Evolutionary conservation across 306 rosid species (phyloP).

Genomic region (Fragaria iinumae): DNA sequence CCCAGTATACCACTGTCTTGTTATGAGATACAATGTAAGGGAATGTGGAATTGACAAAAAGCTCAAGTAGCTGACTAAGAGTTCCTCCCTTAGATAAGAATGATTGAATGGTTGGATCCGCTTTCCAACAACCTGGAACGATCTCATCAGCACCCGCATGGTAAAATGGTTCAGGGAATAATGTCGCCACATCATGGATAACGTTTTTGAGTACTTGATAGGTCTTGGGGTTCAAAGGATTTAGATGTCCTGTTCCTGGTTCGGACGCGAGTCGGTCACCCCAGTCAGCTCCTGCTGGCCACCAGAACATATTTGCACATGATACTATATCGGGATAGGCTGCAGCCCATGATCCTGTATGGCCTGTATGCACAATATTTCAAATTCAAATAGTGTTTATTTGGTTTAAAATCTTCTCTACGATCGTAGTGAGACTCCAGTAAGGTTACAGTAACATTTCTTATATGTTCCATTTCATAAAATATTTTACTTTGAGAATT

Average conservation of each 20-base stretch:
- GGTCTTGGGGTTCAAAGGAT: constrained; percentile 79
- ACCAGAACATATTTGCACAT: constrained; percentile 91
- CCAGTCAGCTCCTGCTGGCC: constrained; percentile 55
- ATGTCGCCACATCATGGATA: constrained; percentile 44
- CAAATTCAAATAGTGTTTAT: not conserved
- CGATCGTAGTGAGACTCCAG: not conserved
- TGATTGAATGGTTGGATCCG: constrained; percentile 56
- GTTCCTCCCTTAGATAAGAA: constrained; percentile 61
- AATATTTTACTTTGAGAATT: not conserved
- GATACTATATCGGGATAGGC: constrained; percentile 82
- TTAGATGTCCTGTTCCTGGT: constrained; percentile 88
- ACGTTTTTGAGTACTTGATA: constrained; percentile 72
- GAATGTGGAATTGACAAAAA: constrained; percentile 61
- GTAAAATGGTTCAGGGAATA: constrained; percentile 74
- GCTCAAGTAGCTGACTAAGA: constrained; percentile 65
- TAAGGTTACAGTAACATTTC: too few species aligned
- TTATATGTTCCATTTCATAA: too few species aligned
- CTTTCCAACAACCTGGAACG: constrained; percentile 80
- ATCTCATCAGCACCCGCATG: constrained; percentile 79
- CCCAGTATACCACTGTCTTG: constrained; percentile 82
- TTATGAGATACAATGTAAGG: constrained; percentile 71
- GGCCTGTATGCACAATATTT: constrained; percentile 45
- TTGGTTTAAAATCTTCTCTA: not conserved
- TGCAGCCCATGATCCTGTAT: constrained; percentile 86
- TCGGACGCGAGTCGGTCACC: constrained; percentile 58